phyloP scores from a whole-genome alignment of 768 basidiomycete genomes.

The Hirschioporus abietinus region DNA sequence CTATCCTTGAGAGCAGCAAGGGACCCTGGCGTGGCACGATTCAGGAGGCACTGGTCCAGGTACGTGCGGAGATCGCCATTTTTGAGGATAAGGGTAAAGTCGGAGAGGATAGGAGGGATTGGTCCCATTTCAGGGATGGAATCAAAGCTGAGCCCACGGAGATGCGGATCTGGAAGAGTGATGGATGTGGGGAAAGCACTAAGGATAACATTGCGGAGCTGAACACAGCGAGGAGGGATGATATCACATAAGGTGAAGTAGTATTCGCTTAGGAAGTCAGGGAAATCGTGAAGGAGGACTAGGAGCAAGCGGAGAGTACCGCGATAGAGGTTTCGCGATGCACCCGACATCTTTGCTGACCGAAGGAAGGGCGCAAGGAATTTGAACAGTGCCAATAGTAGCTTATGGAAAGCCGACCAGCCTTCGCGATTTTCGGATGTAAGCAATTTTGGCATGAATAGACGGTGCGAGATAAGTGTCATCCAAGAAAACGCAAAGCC shows the following conservation, averaged over 20 bases:
- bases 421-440: slow-evolving; percentile 89
- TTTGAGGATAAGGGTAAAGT: slow-evolving; percentile 82
- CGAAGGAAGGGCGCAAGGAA: slow-evolving; percentile 91
- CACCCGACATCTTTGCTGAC: slow-evolving; percentile 69
- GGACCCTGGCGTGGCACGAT: slow-evolving; percentile 66
- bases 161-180: slow-evolving; percentile 80
- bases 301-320: slow-evolving; percentile 87
- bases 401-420: slow-evolving; percentile 94
- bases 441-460: slow-evolving; percentile 96
- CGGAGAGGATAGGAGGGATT: slow-evolving; percentile 86
- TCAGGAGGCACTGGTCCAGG: slow-evolving; percentile 83
- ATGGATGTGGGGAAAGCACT: slow-evolving; percentile 87
- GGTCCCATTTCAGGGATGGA: slow-evolving; percentile 85
- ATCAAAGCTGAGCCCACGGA: slow-evolving; percentile 70
- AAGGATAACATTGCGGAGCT: slow-evolving; percentile 93
- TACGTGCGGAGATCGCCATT: slow-evolving; percentile 70
- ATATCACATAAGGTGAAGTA: slow-evolving; percentile 94
- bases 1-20: slow-evolving; percentile 75
- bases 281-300: slow-evolving; percentile 97
- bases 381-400: slow-evolving; percentile 89
- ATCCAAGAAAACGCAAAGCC: slow-evolving; percentile 99
- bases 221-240: slow-evolving; percentile 89
- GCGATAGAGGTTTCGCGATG: slow-evolving; percentile 84
- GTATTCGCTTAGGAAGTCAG: slow-evolving; percentile 95
- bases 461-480: slow-evolving; percentile 88